Evolutionary conservation across 2,329 filamentous ascomycete species (phyloP).

Genomic region (Fusarium nelsonii): DNA sequence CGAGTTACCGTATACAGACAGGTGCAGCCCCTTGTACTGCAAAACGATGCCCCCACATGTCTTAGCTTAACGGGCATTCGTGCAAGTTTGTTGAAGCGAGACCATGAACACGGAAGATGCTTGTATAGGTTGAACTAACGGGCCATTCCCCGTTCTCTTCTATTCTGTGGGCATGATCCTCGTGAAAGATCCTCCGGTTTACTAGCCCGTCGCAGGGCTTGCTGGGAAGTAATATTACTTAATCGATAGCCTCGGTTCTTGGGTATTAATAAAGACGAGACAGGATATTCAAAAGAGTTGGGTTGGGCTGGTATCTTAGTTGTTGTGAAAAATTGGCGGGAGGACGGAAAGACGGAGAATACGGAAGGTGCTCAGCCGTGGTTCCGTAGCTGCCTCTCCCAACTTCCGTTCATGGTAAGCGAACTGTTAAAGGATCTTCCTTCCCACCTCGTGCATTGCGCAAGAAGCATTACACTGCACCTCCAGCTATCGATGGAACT

Average conservation of each 20-base stretch:
- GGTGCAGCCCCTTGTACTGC: conserved; percentile 31
- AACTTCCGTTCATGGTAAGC: not conserved
- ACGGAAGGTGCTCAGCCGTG: conserved; percentile 28
- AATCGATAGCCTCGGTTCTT: not conserved
- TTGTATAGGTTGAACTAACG: not conserved
- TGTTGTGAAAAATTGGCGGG: not conserved
- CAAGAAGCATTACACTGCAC: conserved; percentile 20
- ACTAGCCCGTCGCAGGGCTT: not conserved
- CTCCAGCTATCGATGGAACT: conserved; percentile 1
- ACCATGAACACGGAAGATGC: not conserved
- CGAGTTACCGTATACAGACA: conserved; percentile 35
- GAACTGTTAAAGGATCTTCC: conserved; percentile 11
- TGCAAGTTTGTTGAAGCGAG: conserved; percentile 2
- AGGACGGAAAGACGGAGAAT: conserved; percentile 34
- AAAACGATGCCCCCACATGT: conserved; percentile 33
- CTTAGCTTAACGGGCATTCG: conserved; percentile 12
- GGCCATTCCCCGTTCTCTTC: conserved; percentile 12
- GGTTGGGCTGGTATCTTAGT: too few species aligned
- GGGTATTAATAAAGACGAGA: not conserved
- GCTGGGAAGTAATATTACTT: not conserved
- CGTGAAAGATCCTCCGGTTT: not conserved
- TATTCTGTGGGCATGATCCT: conserved; percentile 1
- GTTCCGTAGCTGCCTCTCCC: conserved; percentile 13
- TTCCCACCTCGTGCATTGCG: conserved; percentile 21
- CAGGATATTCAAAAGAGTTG: not conserved